Evolutionary conservation across 2,329 filamentous ascomycete species (phyloP), one percentile per base, ranked within the genome.

Genomic region (Talaromyces sp.): DNA sequence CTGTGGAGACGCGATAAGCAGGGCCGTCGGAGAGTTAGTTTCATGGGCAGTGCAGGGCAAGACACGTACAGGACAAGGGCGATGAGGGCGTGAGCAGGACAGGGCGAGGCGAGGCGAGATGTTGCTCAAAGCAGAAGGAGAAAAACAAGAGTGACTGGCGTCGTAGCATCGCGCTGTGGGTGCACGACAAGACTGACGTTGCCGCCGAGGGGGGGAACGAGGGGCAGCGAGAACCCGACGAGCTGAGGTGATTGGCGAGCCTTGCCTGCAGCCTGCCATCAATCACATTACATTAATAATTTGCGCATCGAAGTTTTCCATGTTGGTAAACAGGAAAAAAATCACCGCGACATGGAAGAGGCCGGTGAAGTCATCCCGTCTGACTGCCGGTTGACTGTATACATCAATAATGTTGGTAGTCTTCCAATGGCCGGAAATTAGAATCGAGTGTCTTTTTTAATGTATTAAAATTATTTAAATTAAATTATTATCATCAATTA

Each of bases 131-230:
- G 42, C 16, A 10, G 8, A 12, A 4, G 18, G 10, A 10, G 9
- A 42, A 47, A 47, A 53, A 31, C 23, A 31, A 23, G 50, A 53
- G 28, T n/a, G 14, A 53, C 30, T 33, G 30, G 31, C 34, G 54
- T 42, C 18, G 54, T 56, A 31, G 34, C 31, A 27, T 56, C 12
- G 18, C 30, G 28, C 14, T 16, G 50, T 31, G 27, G n/a, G 12
- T 12, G 27, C 16, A 12, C 12, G 51, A 33, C 12, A 8, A 18
- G 52, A 31, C 28, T 31, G 33, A 31, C 30, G 50, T 53, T 53
- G 50, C 50, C 50, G 50, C 50, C 50, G 50, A 53, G 50, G 34
- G 53, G 53, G 54, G 33, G 31, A 55, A 55, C 52, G 54, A 56
- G 54, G 54, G 54, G 54, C 54, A 56, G 54, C 50, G 16, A 27